Evolutionary conservation across 805 yeast genomes (phyloP), one percentile per base, ranked within the genome.

Genomic region (Saccharomycopsis babjevae): DNA sequence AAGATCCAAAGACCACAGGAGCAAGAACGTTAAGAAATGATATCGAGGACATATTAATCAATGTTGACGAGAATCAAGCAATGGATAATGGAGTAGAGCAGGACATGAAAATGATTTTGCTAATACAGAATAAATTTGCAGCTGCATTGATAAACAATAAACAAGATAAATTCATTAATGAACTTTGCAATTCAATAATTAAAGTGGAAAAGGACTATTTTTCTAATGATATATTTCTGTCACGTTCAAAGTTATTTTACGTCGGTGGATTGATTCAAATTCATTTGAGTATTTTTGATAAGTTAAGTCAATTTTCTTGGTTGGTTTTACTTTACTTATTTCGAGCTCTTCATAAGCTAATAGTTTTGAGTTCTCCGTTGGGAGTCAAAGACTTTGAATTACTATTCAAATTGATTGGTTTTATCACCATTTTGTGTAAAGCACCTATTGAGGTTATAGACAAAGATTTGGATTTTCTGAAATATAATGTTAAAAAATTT

Each of bases 101-200:
- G 32, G 43, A 40, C 15, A 57, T 56, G n/a, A 56, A 58, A n/a
- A 20, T 39, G 15, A n/a, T 61, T 5, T 30, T 46, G 5, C 57
- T 61, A 18, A 40, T 61, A 18, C 61, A 58, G 40, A 54, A 61
- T 22, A 61, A 56, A 30, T 34, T 58, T 25, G 20, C 56, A 7
- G n/a, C 15, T 15, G 59, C 57, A 13, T 28, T 61, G 13, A 32
- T 40, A 5, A 43, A 56, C 5, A 56, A 56, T 28, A 56, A 50
- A 20, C 57, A 58, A 40, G 36, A 32, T 10, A 39, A 32, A n/a
- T 61, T 61, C 16, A 42, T 59, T 16, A 43, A 34, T 1, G 61
- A 61, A 5, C 11, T 61, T 20, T n/a, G 43, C 20, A 42, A 34
- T 15, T 46, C 57, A 5, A 58, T 61, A 28, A 50, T 43, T 32